These are phyloP conservation scores for Suillus subaureus DNA, from an alignment of 768 basidiomycete species.

Conservation along the genomic window DNA sequence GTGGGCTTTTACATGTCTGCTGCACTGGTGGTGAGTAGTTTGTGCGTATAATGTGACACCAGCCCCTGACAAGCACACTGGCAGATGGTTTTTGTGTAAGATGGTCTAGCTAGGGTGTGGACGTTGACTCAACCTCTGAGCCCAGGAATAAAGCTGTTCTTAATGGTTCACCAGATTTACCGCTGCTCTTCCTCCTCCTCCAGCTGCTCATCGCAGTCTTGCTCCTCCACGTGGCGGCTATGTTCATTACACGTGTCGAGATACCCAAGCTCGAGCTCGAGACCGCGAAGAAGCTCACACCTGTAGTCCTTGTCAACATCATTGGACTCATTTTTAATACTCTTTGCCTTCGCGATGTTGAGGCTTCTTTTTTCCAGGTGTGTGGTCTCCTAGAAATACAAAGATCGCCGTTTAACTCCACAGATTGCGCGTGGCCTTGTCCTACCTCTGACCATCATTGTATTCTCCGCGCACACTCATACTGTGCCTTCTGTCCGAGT, in stretches of 20 bases:
- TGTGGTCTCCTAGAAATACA: slow-evolving; percentile 1
- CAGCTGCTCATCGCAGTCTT: slow-evolving; percentile 72
- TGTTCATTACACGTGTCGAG: slow-evolving; percentile 50
- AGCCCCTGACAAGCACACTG: slow-evolving; percentile 5
- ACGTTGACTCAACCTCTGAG: slow-evolving; percentile 3
- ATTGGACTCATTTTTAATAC: slow-evolving; percentile 79
- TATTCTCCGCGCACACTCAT: slow-evolving; percentile 63
- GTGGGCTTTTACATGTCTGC: slow-evolving; percentile 79
- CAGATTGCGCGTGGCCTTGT: slow-evolving; percentile 87
- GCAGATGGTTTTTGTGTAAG: slow-evolving; percentile 55
- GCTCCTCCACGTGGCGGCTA: slow-evolving; percentile 57
- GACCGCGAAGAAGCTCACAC: slow-evolving; percentile 58
- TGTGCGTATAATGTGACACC: slow-evolving; percentile 7
- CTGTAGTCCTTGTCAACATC: slow-evolving; percentile 71
- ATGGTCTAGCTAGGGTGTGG: background rate
- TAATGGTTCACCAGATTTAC: slow-evolving; percentile 64
- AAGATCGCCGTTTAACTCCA: background rate
- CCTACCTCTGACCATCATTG: slow-evolving; percentile 77
- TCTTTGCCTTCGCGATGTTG: slow-evolving; percentile 74
- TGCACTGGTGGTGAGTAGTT: slow-evolving; percentile 64
- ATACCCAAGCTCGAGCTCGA: slow-evolving; percentile 57
- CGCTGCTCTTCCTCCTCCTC: slow-evolving; percentile 65
- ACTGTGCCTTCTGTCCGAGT: slow-evolving; percentile 56
- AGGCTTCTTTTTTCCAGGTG: slow-evolving; percentile 83
- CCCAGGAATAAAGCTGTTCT: slow-evolving; percentile 76